Conservation (phyloP, 2,329 filamentous ascomycete species). For the Alternaria sp. region DNA sequence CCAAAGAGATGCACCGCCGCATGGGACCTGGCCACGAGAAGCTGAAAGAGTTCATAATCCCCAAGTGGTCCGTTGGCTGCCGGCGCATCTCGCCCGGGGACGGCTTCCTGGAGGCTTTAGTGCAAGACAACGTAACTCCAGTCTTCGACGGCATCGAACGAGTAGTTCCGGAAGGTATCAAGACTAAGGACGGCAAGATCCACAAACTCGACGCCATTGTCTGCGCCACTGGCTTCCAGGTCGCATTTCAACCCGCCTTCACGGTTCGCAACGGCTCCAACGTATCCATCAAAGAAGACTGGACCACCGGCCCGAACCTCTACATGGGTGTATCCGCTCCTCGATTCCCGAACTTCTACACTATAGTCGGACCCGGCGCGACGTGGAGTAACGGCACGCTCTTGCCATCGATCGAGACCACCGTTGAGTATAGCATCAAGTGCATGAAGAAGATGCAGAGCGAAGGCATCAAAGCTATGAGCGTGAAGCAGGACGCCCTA, state of each 20-base stretch:
- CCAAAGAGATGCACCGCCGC: slow-evolving; percentile 51
- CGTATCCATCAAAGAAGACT: slow-evolving; percentile 48
- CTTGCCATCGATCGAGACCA: slow-evolving; percentile 54
- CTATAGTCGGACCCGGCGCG: slow-evolving; percentile 51
- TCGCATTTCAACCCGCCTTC: slow-evolving; percentile 53
- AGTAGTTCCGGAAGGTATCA: slow-evolving; percentile 47
- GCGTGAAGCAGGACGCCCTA: slow-evolving; percentile 38
- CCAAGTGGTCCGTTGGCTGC: slow-evolving; percentile 55
- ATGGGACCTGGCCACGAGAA: slow-evolving; percentile 50
- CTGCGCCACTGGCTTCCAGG: slow-evolving; percentile 43
- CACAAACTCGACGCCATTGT: slow-evolving; percentile 43
- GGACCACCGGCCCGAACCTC: slow-evolving; percentile 48
- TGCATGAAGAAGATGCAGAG: slow-evolving; percentile 44
- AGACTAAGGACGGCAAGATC: slow-evolving; percentile 34
- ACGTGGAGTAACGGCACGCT: slow-evolving; percentile 55
- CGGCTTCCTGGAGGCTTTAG: slow-evolving; percentile 41
- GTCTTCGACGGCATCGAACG: slow-evolving; percentile 36
- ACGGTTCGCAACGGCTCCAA: slow-evolving; percentile 48
- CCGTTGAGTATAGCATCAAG: slow-evolving; percentile 41
- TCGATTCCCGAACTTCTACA: slow-evolving; percentile 54
- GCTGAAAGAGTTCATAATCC: slow-evolving; percentile 54
- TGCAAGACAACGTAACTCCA: slow-evolving; percentile 37
- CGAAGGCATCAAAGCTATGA: slow-evolving; percentile 40
- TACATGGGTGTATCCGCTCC: slow-evolving; percentile 53
- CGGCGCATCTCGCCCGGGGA: slow-evolving; percentile 42